phyloP scores from a whole-genome alignment of 2,329 filamentous ascomycete genomes.

The Ploettnerulaceae sp. region DNA sequence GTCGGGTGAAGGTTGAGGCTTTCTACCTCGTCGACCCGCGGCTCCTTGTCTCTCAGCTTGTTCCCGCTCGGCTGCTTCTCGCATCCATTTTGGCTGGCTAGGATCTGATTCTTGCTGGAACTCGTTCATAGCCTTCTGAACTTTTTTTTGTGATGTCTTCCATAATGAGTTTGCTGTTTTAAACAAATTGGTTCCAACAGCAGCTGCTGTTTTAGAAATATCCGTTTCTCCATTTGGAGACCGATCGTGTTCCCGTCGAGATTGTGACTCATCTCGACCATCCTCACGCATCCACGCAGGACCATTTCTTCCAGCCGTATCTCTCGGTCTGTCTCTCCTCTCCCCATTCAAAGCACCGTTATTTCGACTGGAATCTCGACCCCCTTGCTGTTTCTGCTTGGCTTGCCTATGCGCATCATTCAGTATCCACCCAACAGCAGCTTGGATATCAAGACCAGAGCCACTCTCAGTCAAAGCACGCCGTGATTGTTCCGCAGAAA shows the following conservation, averaged over 20 bases:
- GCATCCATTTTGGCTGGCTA: conserved; percentile 93
- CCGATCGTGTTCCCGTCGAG: conserved; percentile 47
- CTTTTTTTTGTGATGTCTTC: conserved; percentile 90
- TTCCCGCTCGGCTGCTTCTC: conserved; percentile 48
- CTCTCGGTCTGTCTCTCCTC: conserved; percentile 23
- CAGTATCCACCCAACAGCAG: conserved; percentile 81
- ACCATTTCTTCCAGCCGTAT: conserved; percentile 36
- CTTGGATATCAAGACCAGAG: conserved; percentile 74
- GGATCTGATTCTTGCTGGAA: conserved; percentile 70
- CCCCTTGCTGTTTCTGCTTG: conserved; percentile 60
- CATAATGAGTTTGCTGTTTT: conserved; percentile 94
- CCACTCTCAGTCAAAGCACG: conserved; percentile 76
- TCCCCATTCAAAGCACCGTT: conserved; percentile 28
- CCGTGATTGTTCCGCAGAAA: conserved; percentile 76
- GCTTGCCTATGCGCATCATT: conserved; percentile 86
- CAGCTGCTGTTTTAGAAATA: conserved; percentile 73
- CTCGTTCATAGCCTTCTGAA: conserved; percentile 88
- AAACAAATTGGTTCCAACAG: conserved; percentile 76
- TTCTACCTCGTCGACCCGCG: conserved; percentile 30
- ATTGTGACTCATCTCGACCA: conserved; percentile 41
- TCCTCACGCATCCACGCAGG: conserved; percentile 63
- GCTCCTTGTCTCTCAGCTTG: conserved; percentile 36
- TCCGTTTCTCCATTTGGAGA: conserved; percentile 63
- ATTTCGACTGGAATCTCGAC: conserved; percentile 35
- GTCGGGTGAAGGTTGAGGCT: conserved; percentile 29